phyloP scores from a whole-genome alignment of 176 grass and related monocot genomes.

The Elymus sibiricus region DNA sequence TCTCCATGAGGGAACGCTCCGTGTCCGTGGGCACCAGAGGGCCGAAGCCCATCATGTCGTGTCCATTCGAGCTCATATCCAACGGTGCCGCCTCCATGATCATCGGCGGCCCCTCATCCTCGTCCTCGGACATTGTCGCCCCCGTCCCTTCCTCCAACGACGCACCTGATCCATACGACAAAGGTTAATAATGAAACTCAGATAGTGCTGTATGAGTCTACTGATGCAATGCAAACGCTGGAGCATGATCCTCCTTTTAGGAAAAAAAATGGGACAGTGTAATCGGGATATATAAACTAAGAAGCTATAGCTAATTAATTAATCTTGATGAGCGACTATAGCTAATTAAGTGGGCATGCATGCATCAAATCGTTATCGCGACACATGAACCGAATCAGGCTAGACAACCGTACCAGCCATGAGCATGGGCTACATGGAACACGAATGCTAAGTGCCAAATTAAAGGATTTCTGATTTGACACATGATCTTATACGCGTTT shows the following conservation, averaged over 20 bases:
- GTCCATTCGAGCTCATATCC: conserved; percentile 74
- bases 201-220: background rate
- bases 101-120: conserved; percentile 67
- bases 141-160: conserved; percentile 73
- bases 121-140: conserved; percentile 97
- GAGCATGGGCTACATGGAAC: background rate
- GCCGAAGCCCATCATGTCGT: conserved; percentile 97
- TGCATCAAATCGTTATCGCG: conserved; percentile 10
- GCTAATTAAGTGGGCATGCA: background rate
- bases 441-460: background rate
- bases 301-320: background rate
- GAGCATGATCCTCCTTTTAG: too few species aligned
- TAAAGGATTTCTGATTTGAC: conserved; percentile 1
- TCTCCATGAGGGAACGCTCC: conserved; percentile 91
- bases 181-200: background rate
- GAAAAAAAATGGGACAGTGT: background rate
- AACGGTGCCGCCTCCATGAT: conserved; percentile 44
- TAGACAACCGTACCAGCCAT: conserved; percentile 36
- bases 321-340: background rate
- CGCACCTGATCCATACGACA: conserved; percentile 41
- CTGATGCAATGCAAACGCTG: too few species aligned
- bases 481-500: background rate
- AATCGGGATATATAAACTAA: background rate
- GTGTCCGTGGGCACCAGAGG: conserved; percentile 89
- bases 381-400: conserved; percentile 6